Conservation (phyloP, 129 eudicot species). For the Centaurea solstitialis region DNA sequence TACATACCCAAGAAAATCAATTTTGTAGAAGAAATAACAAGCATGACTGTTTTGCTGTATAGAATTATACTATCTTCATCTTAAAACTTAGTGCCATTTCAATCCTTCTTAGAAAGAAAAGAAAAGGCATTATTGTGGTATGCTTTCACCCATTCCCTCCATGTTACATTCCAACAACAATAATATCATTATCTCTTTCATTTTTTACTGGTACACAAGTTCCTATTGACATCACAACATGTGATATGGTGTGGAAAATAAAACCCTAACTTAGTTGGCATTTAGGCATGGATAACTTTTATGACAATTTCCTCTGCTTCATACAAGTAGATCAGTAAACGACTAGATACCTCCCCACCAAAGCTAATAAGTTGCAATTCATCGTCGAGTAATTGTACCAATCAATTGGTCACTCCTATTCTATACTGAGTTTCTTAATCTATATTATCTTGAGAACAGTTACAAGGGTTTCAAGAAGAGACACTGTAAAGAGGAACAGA, state of each 20-base stretch:
- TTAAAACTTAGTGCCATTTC: too few relatives aligned
- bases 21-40: background rate
- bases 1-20: too few relatives aligned
- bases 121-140: background rate
- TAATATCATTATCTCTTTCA: background rate
- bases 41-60: background rate
- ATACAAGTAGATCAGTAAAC: too few relatives aligned
- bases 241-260: background rate
- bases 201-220: background rate
- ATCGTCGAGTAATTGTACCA: background rate
- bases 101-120: background rate
- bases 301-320: too few relatives aligned
- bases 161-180: background rate
- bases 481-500: background rate
- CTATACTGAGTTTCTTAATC: background rate
- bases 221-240: background rate
- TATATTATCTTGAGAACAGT: background rate
- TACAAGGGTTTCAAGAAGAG: background rate
- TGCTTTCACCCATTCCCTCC: background rate
- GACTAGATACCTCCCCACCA: background rate
- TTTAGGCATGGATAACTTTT: too few relatives aligned
- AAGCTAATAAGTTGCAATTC: background rate
- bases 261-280: too few relatives aligned
- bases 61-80: background rate
- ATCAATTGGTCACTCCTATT: background rate